These are phyloP conservation scores for Metschnikowia lochheadii DNA, from an alignment of 805 yeast species.

Conservation along the genomic window DNA sequence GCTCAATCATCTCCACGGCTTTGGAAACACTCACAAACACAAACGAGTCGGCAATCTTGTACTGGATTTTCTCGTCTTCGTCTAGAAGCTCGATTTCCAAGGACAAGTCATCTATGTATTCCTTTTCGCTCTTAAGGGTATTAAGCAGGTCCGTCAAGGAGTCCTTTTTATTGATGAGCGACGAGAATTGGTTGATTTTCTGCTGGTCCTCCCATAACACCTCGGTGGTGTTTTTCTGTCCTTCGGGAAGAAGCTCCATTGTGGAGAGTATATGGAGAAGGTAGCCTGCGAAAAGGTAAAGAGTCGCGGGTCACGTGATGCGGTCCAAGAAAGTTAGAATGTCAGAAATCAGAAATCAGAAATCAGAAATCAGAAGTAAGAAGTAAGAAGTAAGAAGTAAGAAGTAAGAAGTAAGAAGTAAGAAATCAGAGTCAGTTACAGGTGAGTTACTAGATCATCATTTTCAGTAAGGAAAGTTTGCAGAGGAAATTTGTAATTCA, in stretches of 20 bases:
- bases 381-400: too few relatives aligned
- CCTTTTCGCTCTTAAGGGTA: conserved; percentile 63
- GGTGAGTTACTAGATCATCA: too few relatives aligned
- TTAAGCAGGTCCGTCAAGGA: conserved; percentile 47
- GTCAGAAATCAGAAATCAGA: too few relatives aligned
- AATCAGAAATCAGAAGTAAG: too few relatives aligned
- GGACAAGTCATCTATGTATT: conserved; percentile 80
- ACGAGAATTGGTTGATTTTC: conserved; percentile 83
- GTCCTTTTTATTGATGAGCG: conserved; percentile 70
- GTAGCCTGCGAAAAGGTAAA: background rate
- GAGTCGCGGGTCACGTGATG: background rate
- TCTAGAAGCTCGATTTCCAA: conserved; percentile 85
- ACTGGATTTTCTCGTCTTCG: conserved; percentile 63
- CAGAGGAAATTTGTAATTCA: too few relatives aligned
- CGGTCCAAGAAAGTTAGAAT: too few relatives aligned
- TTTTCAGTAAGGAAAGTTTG: background rate
- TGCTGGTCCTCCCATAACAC: conserved; percentile 85
- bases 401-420: too few relatives aligned
- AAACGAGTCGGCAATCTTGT: conserved; percentile 79
- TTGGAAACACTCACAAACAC: conserved; percentile 63
- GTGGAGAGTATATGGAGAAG: conserved; percentile 1
- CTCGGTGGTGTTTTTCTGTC: conserved; percentile 52
- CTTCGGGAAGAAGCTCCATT: conserved; percentile 52
- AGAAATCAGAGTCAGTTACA: too few relatives aligned
- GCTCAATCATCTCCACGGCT: conserved; percentile 65